phyloP scores from a whole-genome alignment of 2,329 filamentous ascomycete species.

The Escovopsis weberi region DNA sequence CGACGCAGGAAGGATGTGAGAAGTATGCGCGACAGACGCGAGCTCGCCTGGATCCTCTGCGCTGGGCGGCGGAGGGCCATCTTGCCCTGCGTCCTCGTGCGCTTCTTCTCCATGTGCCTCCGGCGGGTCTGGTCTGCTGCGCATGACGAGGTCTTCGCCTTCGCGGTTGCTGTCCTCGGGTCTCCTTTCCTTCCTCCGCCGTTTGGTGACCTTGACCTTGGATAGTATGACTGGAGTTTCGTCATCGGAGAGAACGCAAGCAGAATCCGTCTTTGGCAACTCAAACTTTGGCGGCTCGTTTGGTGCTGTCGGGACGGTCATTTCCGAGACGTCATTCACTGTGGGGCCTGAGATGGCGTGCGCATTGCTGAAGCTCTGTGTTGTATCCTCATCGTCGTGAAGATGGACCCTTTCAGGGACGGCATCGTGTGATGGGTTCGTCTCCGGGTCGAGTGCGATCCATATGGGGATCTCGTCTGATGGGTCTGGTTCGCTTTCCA shows the following conservation, averaged over 20 bases:
- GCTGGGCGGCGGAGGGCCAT: too few relatives aligned
- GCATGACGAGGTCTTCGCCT: not conserved
- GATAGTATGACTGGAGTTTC: constrained; percentile 18
- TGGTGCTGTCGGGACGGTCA: not conserved
- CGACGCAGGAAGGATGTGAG: too few relatives aligned
- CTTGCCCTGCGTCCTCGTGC: too few relatives aligned
- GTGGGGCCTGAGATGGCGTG: not conserved
- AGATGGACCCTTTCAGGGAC: not conserved
- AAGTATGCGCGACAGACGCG: too few relatives aligned
- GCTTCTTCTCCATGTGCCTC: too few relatives aligned
- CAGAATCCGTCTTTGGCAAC: constrained; percentile 3
- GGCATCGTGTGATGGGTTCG: not conserved
- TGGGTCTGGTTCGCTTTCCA: not conserved
- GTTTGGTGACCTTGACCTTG: constrained; percentile 2
- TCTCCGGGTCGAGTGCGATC: not conserved
- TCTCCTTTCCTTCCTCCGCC: not conserved
- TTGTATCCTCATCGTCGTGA: constrained; percentile 2
- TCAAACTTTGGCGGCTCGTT: not conserved
- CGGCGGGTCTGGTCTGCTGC: too few relatives aligned
- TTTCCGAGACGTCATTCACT: not conserved
- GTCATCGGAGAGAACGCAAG: constrained; percentile 20
- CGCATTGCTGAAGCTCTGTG: constrained; percentile 2
- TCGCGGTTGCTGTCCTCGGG: not conserved
- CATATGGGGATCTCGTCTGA: not conserved
- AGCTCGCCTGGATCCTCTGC: too few relatives aligned